Evolutionary conservation across 768 basidiomycete species (phyloP).

Genomic region (Boletus patriciae): DNA sequence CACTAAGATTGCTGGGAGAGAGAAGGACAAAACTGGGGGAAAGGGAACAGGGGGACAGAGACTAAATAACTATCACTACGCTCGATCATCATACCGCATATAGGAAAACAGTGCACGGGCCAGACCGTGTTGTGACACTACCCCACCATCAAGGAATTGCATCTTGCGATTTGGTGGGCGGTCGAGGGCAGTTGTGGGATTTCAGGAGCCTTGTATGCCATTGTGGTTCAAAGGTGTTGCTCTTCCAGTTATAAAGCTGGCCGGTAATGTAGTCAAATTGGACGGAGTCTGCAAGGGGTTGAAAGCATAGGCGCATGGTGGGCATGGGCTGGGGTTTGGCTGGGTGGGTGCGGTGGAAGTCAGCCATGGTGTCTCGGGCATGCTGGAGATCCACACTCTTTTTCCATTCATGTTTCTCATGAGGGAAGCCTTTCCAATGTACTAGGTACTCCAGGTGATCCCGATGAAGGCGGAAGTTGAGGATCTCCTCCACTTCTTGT

Average conservation of each 20-base stretch:
- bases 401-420: slow-evolving; percentile 9
- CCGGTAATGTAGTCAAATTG: not conserved
- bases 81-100: too few species aligned
- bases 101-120: too few species aligned
- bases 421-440: slow-evolving; percentile 26
- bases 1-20: too few species aligned
- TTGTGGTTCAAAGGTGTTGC: too few species aligned
- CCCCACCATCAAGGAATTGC: too few species aligned
- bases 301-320: not conserved
- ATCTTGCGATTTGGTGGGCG: too few species aligned
- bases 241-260: not conserved
- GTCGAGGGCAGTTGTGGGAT: too few species aligned
- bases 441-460: slow-evolving; percentile 24
- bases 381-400: slow-evolving; percentile 14
- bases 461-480: slow-evolving; percentile 9
- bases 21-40: too few species aligned
- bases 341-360: slow-evolving; percentile 14
- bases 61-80: too few species aligned
- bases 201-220: too few species aligned
- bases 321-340: not conserved
- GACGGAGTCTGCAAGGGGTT: not conserved
- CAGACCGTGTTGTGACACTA: too few species aligned
- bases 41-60: too few species aligned
- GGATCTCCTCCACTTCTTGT: slow-evolving; percentile 18
- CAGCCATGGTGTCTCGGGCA: not conserved